These are phyloP conservation scores for Scutellaria minor DNA, from an alignment of 257 asterid genomes.

Conservation along the genomic window DNA sequence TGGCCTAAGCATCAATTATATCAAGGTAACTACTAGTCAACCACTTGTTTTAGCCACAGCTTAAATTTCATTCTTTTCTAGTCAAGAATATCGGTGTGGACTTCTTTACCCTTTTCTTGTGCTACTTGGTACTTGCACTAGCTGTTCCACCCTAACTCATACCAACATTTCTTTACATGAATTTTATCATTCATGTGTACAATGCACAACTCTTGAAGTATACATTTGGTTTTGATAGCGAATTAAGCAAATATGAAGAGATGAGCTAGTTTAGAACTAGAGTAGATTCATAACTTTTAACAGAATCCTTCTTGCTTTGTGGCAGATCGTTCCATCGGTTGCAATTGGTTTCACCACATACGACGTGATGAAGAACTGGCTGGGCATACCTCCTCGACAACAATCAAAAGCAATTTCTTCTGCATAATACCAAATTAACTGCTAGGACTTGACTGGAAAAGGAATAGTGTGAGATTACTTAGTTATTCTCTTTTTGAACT, in stretches of 20 bases:
- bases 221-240: background rate
- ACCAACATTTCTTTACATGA: no score
- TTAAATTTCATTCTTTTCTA: background rate
- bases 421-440: constrained; percentile 1
- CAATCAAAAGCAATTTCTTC: constrained; percentile 54
- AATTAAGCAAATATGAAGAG: background rate
- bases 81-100: no score
- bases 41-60: no score
- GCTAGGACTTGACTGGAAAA: no score
- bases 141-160: no score
- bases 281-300: background rate
- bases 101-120: no score
- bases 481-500: no score
- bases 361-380: constrained; percentile 80
- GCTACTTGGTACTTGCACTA: no score
- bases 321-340: constrained; percentile 91
- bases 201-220: no score
- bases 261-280: no score
- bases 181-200: no score
- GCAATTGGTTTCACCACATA: constrained; percentile 94
- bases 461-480: no score
- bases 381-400: constrained; percentile 81
- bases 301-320: background rate
- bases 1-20: constrained; percentile 93
- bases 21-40: constrained; percentile 59